Evolutionary conservation across 2,329 filamentous ascomycete genomes (phyloP).

Genomic region (Venturia effusa): DNA sequence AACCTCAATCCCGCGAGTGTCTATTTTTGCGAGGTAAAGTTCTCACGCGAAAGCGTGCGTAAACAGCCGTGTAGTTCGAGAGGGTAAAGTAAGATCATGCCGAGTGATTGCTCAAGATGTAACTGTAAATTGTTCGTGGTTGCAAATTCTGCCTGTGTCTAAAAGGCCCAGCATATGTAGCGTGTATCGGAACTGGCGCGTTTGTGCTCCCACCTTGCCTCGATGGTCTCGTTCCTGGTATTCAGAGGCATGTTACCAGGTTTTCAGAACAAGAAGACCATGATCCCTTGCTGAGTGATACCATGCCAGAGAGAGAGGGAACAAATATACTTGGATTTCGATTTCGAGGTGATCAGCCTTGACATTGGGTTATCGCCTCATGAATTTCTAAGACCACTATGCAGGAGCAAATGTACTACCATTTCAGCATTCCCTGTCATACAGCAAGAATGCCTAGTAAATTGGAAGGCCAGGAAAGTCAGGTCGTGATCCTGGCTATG

Average conservation of each 20-base stretch:
- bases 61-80: background rate
- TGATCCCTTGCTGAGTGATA: background rate
- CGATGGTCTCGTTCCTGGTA: background rate
- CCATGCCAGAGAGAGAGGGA: background rate
- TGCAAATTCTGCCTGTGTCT: background rate
- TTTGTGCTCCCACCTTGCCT: background rate
- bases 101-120: background rate
- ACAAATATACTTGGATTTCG: background rate
- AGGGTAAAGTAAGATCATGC: background rate
- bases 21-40: background rate
- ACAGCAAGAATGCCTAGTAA: too few relatives aligned
- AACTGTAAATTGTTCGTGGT: background rate
- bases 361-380: background rate
- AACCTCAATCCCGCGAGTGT: background rate
- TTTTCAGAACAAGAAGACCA: background rate
- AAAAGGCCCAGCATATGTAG: background rate
- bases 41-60: background rate
- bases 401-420: background rate
- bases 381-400: too few relatives aligned
- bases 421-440: background rate
- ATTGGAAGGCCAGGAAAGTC: too few relatives aligned
- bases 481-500: too few relatives aligned
- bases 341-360: background rate
- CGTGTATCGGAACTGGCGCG: background rate
- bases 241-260: background rate